Evolutionary conservation across 192 early-diverging fungal genomes (phyloP), one percentile per base, ranked within the genome.

Genomic region (Rhizophagus clarus): DNA sequence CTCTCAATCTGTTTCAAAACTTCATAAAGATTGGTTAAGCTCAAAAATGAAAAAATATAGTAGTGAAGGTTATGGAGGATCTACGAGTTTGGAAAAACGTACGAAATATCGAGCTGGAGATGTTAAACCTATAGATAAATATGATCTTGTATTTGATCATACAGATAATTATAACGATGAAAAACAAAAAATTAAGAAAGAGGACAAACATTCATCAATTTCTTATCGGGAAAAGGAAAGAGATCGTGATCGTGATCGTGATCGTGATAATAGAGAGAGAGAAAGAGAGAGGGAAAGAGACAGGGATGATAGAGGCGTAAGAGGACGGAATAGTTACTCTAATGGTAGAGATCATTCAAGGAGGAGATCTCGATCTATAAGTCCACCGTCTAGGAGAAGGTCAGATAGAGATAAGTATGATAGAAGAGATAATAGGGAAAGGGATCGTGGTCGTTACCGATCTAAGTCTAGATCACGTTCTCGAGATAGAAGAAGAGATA

Each of bases 1-100:
- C 79, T 99, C 97, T 32, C 97, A 99, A 86, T 94, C 92, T 63
- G 97, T 99, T 3, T 92, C 92, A 31, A 94, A 94, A 64, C 82
- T 96, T 20, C 93, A 95, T 83, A 88, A 89, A 62, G 92, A 93
- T 61, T 97, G 96, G 91, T 85, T 96, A 75, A 40, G 87, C 68
- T 88, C 89, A 79, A 85, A 86, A 17, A 72, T 84, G 32, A 81
- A 81, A 7, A 80, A 64, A n/a, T 66, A 70, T 10, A 79, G 69
- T 26, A 56, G 67, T 4, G 80, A 76, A 14, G 85, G 79, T 31
- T 84, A 84, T 56, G 89, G 84, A 14, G 89, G 85, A 14, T 88
- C 85, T 66, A 84, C 85, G 49, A 84, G 84, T 42, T 68, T 92
- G 51, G 87, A 91, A 64, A 85, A 85, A 60, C 79, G 83, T 17